A percentile compares a stretch with the other conserved stretches of the same genome.
Conservation (phyloP, 192 early-diverging fungal genomes). For the Backusella liffmaniae region DNA sequence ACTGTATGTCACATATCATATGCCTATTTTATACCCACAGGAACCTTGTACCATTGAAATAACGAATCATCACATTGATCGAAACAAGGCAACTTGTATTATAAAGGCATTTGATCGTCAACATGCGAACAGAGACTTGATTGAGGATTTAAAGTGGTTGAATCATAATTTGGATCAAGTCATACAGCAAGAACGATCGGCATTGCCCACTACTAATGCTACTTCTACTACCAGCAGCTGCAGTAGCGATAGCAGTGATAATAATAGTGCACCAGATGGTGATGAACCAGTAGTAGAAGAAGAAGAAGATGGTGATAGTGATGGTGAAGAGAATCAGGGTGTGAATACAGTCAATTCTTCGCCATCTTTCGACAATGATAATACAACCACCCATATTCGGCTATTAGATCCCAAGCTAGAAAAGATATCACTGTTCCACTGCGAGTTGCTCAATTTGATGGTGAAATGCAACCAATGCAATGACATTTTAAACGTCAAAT, state of each 20-base stretch:
- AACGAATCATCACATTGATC: not conserved
- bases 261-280: not conserved
- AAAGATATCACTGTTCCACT: slow-evolving; percentile 66
- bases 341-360: not conserved
- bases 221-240: not conserved
- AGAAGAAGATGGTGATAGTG: not conserved
- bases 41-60: slow-evolving; percentile 41
- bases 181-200: not conserved
- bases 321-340: not conserved
- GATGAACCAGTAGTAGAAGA: not conserved
- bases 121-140: not conserved
- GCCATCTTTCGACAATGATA: not conserved
- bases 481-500: slow-evolving; percentile 43
- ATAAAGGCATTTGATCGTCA: slow-evolving; percentile 1
- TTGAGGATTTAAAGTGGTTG: slow-evolving; percentile 16
- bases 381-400: slow-evolving; percentile 50
- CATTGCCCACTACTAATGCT: not conserved
- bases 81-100: not conserved
- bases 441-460: slow-evolving; percentile 57
- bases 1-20: not conserved
- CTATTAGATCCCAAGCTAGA: slow-evolving; percentile 57
- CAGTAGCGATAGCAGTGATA: too few species aligned
- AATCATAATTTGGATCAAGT: not conserved
- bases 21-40: slow-evolving; percentile 40
- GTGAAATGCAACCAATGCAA: slow-evolving; percentile 81